These are phyloP conservation scores for Benincasa hispida DNA, from an alignment of 306 rosid genomes.

Conservation along the genomic window DNA sequence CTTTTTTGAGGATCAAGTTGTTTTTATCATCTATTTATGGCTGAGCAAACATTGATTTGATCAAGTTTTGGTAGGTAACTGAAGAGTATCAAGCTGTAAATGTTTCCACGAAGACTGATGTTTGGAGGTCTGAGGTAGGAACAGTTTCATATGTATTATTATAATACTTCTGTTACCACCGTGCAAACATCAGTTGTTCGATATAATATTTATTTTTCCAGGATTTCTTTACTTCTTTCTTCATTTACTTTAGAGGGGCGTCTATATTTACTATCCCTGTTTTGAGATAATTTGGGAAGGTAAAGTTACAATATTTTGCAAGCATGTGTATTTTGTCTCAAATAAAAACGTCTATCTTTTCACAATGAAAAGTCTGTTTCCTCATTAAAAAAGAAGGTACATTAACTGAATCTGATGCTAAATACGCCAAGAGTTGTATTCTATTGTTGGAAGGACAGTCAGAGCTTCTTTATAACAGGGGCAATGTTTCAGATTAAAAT, in stretches of 20 bases:
- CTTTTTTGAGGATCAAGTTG: constrained; percentile 12
- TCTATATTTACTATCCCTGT: background rate
- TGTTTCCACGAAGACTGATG: constrained; percentile 40
- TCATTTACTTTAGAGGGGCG: background rate
- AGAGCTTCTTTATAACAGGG: background rate
- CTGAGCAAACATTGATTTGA: constrained; percentile 14
- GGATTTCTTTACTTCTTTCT: background rate
- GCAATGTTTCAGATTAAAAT: background rate
- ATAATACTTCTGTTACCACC: background rate
- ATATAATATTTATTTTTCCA: background rate
- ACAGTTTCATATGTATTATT: constrained; percentile 9
- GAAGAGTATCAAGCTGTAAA: constrained; percentile 59
- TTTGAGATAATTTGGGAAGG: background rate
- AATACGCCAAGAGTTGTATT: background rate
- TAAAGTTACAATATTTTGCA: background rate
- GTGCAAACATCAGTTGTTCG: background rate
- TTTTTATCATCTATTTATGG: constrained; percentile 9
- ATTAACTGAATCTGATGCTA: background rate
- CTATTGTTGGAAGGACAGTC: background rate
- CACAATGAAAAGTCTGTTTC: background rate
- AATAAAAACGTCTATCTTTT: background rate
- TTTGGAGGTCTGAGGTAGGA: constrained; percentile 44
- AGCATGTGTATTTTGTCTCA: background rate
- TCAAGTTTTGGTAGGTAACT: constrained; percentile 43
- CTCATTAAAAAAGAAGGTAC: background rate